Evolutionary conservation across 306 rosid genomes (phyloP).

Genomic region (Prunus davidiana): DNA sequence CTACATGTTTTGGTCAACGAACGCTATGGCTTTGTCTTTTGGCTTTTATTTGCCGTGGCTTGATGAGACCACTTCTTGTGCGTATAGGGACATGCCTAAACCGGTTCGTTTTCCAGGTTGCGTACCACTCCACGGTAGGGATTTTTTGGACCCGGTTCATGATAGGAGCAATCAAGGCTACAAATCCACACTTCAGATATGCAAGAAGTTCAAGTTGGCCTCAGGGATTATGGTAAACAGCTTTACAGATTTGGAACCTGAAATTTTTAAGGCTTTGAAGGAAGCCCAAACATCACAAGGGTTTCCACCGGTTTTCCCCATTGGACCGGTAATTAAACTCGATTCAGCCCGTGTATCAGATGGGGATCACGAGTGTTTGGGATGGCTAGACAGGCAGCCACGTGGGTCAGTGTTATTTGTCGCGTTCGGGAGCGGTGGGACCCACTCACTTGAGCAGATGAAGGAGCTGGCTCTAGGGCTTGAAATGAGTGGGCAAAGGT

Average conservation of each 20-base stretch:
- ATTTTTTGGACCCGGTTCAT: conserved; percentile 2
- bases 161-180: conserved; percentile 18
- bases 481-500: conserved; percentile 27
- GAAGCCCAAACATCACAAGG: not conserved
- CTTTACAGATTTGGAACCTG: conserved; percentile 18
- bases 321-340: conserved; percentile 6
- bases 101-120: conserved; percentile 24
- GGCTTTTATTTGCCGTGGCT: conserved; percentile 23
- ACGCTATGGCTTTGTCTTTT: conserved; percentile 15
- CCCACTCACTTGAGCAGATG: conserved; percentile 19
- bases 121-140: conserved; percentile 12
- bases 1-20: conserved; percentile 8
- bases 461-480: conserved; percentile 22
- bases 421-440: conserved; percentile 30
- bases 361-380: not conserved
- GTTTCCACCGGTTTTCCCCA: conserved; percentile 17
- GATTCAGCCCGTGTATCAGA: not conserved
- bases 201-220: not conserved
- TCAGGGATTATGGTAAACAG: conserved; percentile 22
- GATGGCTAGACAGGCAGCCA: conserved; percentile 30
- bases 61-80: conserved; percentile 7
- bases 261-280: conserved; percentile 12
- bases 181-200: not conserved
- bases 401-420: conserved; percentile 16
- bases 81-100: conserved; percentile 22